A percentile compares a stretch with the other conserved stretches of the same genome.
phyloP scores from a whole-genome alignment of 2,329 filamentous ascomycete species.

The Fusarium agapanthi region DNA sequence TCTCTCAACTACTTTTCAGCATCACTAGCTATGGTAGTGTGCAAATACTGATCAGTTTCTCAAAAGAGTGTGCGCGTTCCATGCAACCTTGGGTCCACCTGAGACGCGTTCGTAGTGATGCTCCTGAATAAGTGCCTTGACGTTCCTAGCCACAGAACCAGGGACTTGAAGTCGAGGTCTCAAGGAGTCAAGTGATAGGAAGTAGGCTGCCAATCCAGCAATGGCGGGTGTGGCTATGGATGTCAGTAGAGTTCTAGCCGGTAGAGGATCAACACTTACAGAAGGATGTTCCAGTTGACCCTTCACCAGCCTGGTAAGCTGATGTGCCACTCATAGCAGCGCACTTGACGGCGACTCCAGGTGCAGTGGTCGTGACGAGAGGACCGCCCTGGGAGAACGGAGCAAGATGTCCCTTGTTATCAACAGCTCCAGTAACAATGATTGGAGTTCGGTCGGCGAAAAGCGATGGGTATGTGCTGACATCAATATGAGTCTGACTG shows the following conservation, averaged over 20 bases:
- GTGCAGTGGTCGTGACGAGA: background rate
- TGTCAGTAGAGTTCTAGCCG: rapidly evolving
- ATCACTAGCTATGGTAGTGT: rapidly evolving
- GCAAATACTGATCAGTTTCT: background rate
- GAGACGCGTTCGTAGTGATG: background rate
- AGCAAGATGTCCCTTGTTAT: background rate
- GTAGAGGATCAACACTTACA: background rate
- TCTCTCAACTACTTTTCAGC: too few relatives aligned
- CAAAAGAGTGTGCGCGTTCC: background rate
- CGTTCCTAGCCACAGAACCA: background rate
- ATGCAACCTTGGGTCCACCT: background rate
- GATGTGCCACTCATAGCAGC: background rate
- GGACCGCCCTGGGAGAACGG: background rate
- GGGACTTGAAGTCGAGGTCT: background rate
- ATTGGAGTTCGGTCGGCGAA: background rate
- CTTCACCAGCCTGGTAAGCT: background rate
- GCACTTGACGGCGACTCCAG: background rate
- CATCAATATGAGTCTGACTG: background rate
- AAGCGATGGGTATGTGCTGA: background rate
- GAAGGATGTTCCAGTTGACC: background rate
- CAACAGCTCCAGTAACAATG: background rate
- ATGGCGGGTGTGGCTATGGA: background rate
- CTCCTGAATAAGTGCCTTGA: background rate
- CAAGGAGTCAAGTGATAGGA: background rate
- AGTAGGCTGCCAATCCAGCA: background rate